Evolutionary conservation across 805 yeast species (phyloP), one percentile per base, ranked within the genome.

Genomic region (Candida arabinofermentans): DNA sequence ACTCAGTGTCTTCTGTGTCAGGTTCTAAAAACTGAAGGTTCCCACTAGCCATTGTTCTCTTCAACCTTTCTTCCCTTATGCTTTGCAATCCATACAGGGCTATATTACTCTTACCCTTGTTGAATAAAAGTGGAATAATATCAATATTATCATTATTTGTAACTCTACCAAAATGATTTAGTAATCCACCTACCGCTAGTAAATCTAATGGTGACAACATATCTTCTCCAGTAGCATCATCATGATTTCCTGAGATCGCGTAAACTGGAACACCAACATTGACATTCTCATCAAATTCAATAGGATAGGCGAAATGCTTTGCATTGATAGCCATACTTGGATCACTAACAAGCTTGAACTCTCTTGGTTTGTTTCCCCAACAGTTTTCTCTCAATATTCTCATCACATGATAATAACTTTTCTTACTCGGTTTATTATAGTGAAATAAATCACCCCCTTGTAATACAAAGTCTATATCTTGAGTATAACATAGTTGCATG

Each of bases 361-460:
- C 95, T 55, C 95, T 82, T 0, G 98, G 97, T 43, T 80, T 75
- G 52, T 87, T 91, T 2, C 95, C 95, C 67, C 87, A 72, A 55
- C 97, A 89, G 26, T 77, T 72, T 44, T 71, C 62, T 36, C 97
- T 64, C 32, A 91, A 59, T 2, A 86, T 67, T 38, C 81, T 74
- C 68, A 88, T 77, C 2, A 88, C 96, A 49, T 88, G 88, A 59
- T 79, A 90, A 66, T 89, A 62, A 2, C 96, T 79, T 58, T 86
- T 86, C 64, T 90, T 86, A 5, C 87, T 72, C 0, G 99, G 99
- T 48, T 86, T 85, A 61, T 89, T 89, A 36, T 83, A 70, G 58
- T 93, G 98, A 67, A 93, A 93, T 37, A 93, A 66, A 59, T 93
- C 99, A 3, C 99, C 99, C 2, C 88, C 85, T 58, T 93, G 96